Percentiles rank a stretch among this genome's conserved stretches.
Conservation (phyloP, 306 rosid genomes). For the Quercus gilva region DNA sequence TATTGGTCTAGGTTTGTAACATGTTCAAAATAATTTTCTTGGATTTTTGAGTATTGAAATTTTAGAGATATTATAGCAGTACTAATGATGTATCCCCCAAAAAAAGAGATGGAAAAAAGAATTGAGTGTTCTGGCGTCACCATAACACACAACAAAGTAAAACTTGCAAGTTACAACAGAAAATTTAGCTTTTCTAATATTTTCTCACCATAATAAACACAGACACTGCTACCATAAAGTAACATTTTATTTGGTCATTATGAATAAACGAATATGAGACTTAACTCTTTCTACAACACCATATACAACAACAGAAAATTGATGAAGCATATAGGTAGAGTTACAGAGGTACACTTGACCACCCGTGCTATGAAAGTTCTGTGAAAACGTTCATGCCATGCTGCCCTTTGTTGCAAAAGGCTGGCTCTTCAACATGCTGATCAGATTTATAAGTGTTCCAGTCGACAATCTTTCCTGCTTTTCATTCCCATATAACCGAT, state of each 20-base stretch:
- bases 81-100: too few species aligned
- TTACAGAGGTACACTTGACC: not conserved
- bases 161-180: too few species aligned
- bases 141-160: not conserved
- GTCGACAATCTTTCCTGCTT: not conserved
- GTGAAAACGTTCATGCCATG: not conserved
- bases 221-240: not conserved
- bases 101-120: too few species aligned
- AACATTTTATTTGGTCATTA: too few species aligned
- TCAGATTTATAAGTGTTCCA: not conserved
- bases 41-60: too few species aligned
- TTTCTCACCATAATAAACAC: not conserved
- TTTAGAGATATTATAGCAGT: too few species aligned
- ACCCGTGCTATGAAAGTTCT: not conserved
- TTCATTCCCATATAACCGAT: not conserved
- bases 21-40: too few species aligned
- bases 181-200: not conserved
- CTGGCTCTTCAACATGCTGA: not conserved
- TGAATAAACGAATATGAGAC: too few species aligned
- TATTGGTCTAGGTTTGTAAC: too few species aligned
- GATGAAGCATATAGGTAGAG: not conserved
- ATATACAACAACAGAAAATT: not conserved
- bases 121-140: too few species aligned
- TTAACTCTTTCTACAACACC: too few species aligned
- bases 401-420: not conserved